phyloP scores from a whole-genome alignment of 2,329 filamentous ascomycete genomes.

The Fusarium sp. region DNA sequence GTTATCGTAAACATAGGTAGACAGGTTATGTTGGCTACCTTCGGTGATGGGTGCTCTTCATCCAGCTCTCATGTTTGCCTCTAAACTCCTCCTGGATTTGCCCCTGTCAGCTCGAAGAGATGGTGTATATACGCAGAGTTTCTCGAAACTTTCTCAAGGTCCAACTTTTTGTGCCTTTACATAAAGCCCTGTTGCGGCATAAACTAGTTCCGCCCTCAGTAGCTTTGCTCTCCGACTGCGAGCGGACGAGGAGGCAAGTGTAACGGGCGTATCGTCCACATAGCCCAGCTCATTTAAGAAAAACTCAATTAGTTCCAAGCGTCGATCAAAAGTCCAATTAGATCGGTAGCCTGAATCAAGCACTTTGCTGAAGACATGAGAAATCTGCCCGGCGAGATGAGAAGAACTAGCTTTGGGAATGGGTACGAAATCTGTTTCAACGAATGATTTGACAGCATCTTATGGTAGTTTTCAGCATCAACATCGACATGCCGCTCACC shows the following conservation, averaged over 20 bases:
- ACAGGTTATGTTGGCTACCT: slow-evolving; percentile 40
- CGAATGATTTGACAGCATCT: slow-evolving; percentile 43
- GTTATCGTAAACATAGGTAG: slow-evolving; percentile 33
- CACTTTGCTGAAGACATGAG: slow-evolving; percentile 46
- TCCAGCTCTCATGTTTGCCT: not conserved
- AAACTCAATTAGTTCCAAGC: slow-evolving; percentile 52
- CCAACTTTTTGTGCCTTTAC: slow-evolving; percentile 67
- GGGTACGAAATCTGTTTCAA: slow-evolving; percentile 29
- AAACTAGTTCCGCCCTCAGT: slow-evolving; percentile 38
- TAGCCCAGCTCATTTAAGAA: slow-evolving; percentile 49
- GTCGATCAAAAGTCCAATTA: slow-evolving; percentile 49
- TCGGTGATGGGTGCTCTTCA: slow-evolving; percentile 50
- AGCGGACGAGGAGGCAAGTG: slow-evolving; percentile 44
- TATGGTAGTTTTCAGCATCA: slow-evolving; percentile 49
- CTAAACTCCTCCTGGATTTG: not conserved
- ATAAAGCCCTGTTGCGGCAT: slow-evolving; percentile 55
- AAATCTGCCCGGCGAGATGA: not conserved
- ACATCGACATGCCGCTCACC: slow-evolving; percentile 55
- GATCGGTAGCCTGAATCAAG: slow-evolving; percentile 50
- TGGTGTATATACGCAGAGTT: slow-evolving; percentile 34
- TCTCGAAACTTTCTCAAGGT: slow-evolving; percentile 60
- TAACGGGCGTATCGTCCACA: slow-evolving; percentile 50
- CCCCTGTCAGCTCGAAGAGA: slow-evolving; percentile 44
- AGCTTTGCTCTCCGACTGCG: slow-evolving; percentile 56
- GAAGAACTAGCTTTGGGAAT: slow-evolving; percentile 36